Conservation (phyloP, 108 stramenopile genomes). For the Nannochloropsis salina region DNA sequence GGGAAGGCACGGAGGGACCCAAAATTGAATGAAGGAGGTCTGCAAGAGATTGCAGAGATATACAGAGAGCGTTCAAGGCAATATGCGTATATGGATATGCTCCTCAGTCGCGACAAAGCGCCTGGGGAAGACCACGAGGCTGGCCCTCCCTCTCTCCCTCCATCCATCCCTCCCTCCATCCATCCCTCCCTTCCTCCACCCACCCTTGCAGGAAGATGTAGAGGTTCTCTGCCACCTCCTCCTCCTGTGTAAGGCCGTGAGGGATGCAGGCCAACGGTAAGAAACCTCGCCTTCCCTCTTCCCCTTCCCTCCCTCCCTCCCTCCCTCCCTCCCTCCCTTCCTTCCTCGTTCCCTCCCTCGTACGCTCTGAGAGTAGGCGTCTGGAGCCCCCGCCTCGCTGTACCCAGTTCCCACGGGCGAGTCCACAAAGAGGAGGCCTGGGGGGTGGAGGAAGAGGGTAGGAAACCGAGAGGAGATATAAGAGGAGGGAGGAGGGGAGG, state of each 20-base stretch:
- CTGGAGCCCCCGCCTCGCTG: background rate
- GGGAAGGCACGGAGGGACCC: no score
- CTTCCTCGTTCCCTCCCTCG: no score
- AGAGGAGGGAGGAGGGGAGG: background rate
- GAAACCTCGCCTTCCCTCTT: background rate
- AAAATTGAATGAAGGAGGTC: no score
- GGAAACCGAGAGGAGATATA: background rate
- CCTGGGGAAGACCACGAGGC: no score
- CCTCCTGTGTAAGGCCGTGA: background rate
- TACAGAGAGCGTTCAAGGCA: no score
- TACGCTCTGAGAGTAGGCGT: constrained; percentile 9
- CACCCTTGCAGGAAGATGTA: background rate
- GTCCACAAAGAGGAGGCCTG: constrained; percentile 9
- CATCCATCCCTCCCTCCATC: no score
- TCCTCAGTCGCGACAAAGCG: no score
- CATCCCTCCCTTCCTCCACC: background rate
- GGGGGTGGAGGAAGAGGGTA: background rate
- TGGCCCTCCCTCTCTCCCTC: no score
- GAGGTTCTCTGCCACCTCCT: background rate
- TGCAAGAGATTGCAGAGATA: no score
- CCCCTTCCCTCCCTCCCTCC: background rate
- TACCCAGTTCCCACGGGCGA: background rate
- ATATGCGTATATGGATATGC: no score
- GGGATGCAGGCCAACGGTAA: background rate
- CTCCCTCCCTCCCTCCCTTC: background rate